phyloP scores from a whole-genome alignment of 179 eudicot species.

The Camellia oleifera region DNA sequence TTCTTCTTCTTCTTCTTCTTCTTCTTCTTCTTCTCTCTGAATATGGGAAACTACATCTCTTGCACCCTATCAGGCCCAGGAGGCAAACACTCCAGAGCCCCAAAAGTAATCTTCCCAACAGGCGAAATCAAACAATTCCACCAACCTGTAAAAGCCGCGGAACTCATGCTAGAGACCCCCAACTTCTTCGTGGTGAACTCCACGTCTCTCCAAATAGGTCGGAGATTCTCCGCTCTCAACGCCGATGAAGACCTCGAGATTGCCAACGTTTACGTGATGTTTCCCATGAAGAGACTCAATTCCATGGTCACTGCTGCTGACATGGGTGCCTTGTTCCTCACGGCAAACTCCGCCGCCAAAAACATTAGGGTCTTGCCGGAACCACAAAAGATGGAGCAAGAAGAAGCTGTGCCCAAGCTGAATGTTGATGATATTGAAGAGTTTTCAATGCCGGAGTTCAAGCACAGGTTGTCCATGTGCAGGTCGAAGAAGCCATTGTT shows the following conservation, averaged over 20 bases:
- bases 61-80: conserved; percentile 43
- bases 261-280: conserved; percentile 56
- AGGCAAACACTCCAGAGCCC: conserved; percentile 27
- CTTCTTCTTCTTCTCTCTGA: not conserved
- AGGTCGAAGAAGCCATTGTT: conserved; percentile 84
- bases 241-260: conserved; percentile 82
- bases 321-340: conserved; percentile 52
- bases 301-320: conserved; percentile 62
- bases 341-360: conserved; percentile 40
- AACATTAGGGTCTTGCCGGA: conserved; percentile 52
- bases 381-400: conserved; percentile 5
- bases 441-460: conserved; percentile 44
- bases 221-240: conserved; percentile 54
- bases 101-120: conserved; percentile 53
- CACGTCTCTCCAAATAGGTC: conserved; percentile 47
- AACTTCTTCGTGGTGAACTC: conserved; percentile 59
- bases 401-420: conserved; percentile 17
- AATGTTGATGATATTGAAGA: conserved; percentile 59
- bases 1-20: no score
- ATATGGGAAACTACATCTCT: conserved; percentile 83
- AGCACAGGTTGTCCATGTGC: conserved; percentile 51
- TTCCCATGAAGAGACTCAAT: conserved; percentile 67
- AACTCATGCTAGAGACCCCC: conserved; percentile 77
- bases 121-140: conserved; percentile 60
- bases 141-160: conserved; percentile 65